A percentile compares a stretch with the other conserved stretches of the same genome.
Conservation (phyloP, 257 asterid genomes). For the Solanum dulcamara region DNA sequence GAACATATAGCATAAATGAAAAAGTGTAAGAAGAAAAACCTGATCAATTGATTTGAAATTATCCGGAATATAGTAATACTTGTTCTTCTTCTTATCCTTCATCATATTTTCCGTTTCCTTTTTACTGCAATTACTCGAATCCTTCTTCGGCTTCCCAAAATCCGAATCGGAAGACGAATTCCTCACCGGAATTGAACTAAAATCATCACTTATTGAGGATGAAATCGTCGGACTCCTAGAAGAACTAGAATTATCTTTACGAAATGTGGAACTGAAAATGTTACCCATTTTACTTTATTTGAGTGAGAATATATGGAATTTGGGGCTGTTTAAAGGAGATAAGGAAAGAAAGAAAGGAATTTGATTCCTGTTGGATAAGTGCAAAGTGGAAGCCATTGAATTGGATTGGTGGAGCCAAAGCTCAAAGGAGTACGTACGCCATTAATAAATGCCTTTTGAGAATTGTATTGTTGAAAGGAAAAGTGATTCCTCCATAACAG, state of each 20-base stretch:
- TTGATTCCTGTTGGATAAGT: background rate
- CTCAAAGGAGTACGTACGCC: background rate
- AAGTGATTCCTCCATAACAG: background rate
- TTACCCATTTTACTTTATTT: background rate
- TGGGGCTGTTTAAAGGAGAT: background rate
- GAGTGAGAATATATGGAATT: background rate
- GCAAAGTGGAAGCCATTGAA: background rate
- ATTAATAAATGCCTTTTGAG: background rate
- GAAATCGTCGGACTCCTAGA: background rate
- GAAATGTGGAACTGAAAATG: background rate
- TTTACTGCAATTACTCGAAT: slow-evolving; percentile 3
- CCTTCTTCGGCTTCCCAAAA: background rate
- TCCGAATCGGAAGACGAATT: background rate
- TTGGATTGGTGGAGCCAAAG: background rate
- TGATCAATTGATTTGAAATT: slow-evolving; percentile 53
- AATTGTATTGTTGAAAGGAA: background rate
- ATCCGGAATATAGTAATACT: slow-evolving; percentile 54
- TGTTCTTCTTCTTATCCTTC: slow-evolving; percentile 26
- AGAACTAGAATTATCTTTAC: background rate
- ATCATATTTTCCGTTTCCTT: background rate
- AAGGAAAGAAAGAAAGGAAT: background rate
- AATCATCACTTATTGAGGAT: background rate
- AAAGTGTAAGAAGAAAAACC: slow-evolving; percentile 26
- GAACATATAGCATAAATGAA: background rate
- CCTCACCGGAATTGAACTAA: background rate